Evolutionary conservation across 441 rosid genomes (phyloP).

Genomic region (Manihot esculenta): DNA sequence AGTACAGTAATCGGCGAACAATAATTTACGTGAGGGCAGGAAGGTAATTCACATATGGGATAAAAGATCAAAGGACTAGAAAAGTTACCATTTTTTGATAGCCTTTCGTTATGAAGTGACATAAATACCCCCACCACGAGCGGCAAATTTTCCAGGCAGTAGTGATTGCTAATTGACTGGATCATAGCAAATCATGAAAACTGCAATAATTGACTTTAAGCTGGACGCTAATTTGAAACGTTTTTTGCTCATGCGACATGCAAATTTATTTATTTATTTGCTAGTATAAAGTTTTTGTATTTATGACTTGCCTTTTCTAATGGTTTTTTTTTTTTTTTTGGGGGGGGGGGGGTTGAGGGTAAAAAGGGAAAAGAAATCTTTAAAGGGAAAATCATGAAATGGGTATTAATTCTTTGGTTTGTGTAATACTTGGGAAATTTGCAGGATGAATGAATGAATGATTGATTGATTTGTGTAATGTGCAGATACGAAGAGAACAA

Average conservation of each 20-base stretch:
- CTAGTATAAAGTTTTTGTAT: too few species aligned
- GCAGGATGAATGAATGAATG: too few species aligned
- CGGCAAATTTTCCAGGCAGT: neutral
- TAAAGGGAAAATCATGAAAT: too few species aligned
- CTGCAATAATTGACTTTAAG: neutral
- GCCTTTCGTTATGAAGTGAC: neutral
- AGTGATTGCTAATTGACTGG: conserved; percentile 4
- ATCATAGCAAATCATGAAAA: neutral
- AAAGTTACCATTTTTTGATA: neutral
- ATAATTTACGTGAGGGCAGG: conserved; percentile 85
- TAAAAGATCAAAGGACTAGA: neutral
- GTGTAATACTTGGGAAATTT: too few species aligned
- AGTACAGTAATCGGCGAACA: conserved; percentile 54
- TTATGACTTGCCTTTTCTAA: too few species aligned
- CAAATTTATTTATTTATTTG: too few species aligned
- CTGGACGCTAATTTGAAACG: too few species aligned
- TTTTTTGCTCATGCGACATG: too few species aligned
- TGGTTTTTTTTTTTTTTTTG: too few species aligned
- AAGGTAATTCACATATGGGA: conserved; percentile 39
- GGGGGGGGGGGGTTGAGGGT: too few species aligned
- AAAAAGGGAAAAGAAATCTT: too few species aligned
- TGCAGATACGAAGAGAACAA: conserved; percentile 75
- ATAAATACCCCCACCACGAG: conserved; percentile 2
- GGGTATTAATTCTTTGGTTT: neutral
- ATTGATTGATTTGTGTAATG: too few species aligned